phyloP scores from a whole-genome alignment of 306 rosid genomes.

The Begonia peltatifolia region DNA sequence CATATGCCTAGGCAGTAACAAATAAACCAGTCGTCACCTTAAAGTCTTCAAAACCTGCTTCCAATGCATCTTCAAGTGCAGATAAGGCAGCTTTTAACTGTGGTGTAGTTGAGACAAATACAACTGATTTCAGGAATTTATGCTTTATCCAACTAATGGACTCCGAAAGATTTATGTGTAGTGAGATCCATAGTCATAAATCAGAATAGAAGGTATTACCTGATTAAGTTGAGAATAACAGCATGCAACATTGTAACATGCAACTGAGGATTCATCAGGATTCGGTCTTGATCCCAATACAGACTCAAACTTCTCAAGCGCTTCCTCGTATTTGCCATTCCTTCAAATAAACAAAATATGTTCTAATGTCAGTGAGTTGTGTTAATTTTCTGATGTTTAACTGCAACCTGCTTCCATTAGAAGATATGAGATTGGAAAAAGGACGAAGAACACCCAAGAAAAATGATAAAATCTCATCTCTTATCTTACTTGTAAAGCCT shows the following conservation, averaged over 20 bases:
- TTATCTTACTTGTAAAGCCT: constrained; percentile 60
- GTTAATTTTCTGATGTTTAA: not conserved
- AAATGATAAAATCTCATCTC: constrained; percentile 4
- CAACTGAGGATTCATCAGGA: constrained; percentile 60
- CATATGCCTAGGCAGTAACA: not conserved
- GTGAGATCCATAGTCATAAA: not conserved
- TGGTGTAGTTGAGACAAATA: constrained; percentile 4
- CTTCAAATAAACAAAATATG: constrained; percentile 16
- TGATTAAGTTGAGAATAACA: constrained; percentile 89
- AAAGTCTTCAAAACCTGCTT: constrained; percentile 83
- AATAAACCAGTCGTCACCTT: constrained; percentile 35
- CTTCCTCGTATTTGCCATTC: constrained; percentile 75
- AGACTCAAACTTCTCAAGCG: constrained; percentile 76
- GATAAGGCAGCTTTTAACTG: constrained; percentile 79
- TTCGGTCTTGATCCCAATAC: constrained; percentile 78
- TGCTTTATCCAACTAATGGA: not conserved
- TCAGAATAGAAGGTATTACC: constrained; percentile 22
- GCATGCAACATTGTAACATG: constrained; percentile 91
- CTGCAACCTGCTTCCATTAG: not conserved
- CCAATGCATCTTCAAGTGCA: constrained; percentile 83
- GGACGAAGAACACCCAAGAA: constrained; percentile 8
- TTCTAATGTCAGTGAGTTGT: not conserved
- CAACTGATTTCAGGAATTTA: not conserved
- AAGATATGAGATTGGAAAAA: not conserved
- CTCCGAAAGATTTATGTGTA: not conserved